Evolutionary conservation across 2,329 filamentous ascomycete species (phyloP).

Genomic region (Phaeosphaeria sp.): DNA sequence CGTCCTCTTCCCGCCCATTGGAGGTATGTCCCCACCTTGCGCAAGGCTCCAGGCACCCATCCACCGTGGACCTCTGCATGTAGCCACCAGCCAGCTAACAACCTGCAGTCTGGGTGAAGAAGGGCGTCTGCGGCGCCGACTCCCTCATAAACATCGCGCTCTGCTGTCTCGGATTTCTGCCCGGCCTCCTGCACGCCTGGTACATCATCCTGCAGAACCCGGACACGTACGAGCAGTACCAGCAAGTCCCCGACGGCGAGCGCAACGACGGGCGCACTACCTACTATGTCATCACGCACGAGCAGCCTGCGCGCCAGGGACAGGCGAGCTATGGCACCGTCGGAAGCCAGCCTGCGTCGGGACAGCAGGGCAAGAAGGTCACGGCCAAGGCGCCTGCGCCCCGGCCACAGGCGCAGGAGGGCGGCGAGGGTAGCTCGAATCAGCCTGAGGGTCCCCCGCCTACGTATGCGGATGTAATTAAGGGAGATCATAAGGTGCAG

Average conservation of each 20-base stretch:
- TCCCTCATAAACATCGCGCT: slow-evolving; percentile 95
- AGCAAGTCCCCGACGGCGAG: slow-evolving; percentile 63
- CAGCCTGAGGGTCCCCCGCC: slow-evolving; percentile 67
- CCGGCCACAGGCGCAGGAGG: slow-evolving; percentile 13
- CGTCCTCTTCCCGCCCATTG: slow-evolving; percentile 66
- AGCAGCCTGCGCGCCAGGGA: slow-evolving; percentile 49
- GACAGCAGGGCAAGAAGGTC: slow-evolving; percentile 27
- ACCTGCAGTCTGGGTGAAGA: slow-evolving; percentile 87
- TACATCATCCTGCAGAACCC: slow-evolving; percentile 96
- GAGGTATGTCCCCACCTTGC: slow-evolving; percentile 53
- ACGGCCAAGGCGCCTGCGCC: slow-evolving; percentile 21
- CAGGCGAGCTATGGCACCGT: slow-evolving; percentile 52
- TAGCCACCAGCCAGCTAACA: slow-evolving; percentile 12
- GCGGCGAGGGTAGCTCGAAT: slow-evolving; percentile 36
- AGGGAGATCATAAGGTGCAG: slow-evolving; percentile 91
- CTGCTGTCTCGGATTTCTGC: slow-evolving; percentile 67
- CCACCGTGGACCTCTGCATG: not conserved
- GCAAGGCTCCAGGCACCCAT: slow-evolving; percentile 23
- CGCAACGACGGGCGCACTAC: slow-evolving; percentile 44
- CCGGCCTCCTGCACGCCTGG: slow-evolving; percentile 93
- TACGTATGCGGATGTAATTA: slow-evolving; percentile 87
- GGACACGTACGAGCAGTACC: slow-evolving; percentile 69
- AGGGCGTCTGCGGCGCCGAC: slow-evolving; percentile 90
- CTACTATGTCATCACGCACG: slow-evolving; percentile 36
- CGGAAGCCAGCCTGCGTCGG: slow-evolving; percentile 41